Conservation (phyloP, 2,329 filamentous ascomycete species). For the Fusarium redolens region DNA sequence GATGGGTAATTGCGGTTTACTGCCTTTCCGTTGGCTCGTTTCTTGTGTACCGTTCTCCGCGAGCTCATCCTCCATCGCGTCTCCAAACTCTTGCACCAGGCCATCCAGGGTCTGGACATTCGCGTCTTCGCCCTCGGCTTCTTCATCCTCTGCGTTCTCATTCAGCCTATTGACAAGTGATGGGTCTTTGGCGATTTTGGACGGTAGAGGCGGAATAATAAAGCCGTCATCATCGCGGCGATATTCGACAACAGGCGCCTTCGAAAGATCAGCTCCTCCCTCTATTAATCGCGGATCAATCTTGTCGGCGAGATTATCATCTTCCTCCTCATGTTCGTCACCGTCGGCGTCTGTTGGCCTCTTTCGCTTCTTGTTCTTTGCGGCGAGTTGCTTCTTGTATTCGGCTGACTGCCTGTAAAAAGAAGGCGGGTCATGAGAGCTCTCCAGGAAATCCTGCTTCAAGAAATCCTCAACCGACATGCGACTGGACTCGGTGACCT, state of each 20-base stretch:
- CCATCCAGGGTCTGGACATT: constrained; percentile 52
- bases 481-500: constrained; percentile 82
- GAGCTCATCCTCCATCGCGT: constrained; percentile 50
- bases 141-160: constrained; percentile 9
- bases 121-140: constrained; percentile 29
- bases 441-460: constrained; percentile 76
- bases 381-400: constrained; percentile 64
- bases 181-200: constrained; percentile 51
- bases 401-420: constrained; percentile 76
- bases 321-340: constrained; percentile 27
- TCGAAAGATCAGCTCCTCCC: constrained; percentile 51
- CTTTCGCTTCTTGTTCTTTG: constrained; percentile 62
- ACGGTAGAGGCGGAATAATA: constrained; percentile 67
- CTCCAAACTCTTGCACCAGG: constrained; percentile 60
- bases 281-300: constrained; percentile 37
- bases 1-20: constrained; percentile 63
- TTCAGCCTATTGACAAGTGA: constrained; percentile 40
- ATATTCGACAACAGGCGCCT: constrained; percentile 50
- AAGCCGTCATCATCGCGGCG: constrained; percentile 76
- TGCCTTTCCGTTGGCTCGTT: constrained; percentile 39
- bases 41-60: constrained; percentile 18
- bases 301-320: constrained; percentile 11
- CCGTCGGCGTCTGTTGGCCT: constrained; percentile 47
- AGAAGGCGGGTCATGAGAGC: constrained; percentile 83
- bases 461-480: constrained; percentile 91